Base-by-base conservation (phyloP, 176 grass and related monocot genomes). In the Musa acuminata region DNA sequence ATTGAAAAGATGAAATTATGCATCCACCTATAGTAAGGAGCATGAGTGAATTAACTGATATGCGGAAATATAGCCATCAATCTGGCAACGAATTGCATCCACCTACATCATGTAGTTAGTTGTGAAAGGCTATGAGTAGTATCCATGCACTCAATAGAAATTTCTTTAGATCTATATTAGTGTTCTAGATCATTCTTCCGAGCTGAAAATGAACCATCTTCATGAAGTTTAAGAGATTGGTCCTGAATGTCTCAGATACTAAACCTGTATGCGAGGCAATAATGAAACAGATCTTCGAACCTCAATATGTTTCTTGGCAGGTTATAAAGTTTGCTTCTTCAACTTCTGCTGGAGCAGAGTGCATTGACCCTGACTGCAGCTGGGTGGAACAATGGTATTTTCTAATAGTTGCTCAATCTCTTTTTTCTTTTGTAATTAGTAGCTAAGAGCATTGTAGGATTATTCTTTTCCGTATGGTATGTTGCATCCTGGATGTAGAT, bases 311-410 rank as follows among this genome's bases (percentile, higher is more conserved):
- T 23, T 80, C 82, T 71, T 87, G 55, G 87, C 82, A 97, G 90
- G 87, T 97, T 70, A 88, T 97, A 85, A 97, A 91, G 79, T 93
- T 93, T 85, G 87, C 90, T 49, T 93, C 93, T 35, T 80, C 85
- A 72, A 90, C 72, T 55, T 97, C 93, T 84, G 93, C 93, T 87
- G 90, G 90, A 88, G 90, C 93, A 54, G 82, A 93, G 43, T 97
- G 89, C 82, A 80, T 91, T 77, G 87, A 97, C 71, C 83, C 87
- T 72, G 87, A 90, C 80, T 97, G 93, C 76, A 90, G 71, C 81
- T 97, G 87, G 84, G 72, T 97, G 72, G 93, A 91, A 69, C 93
- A 97, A 93, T 97, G 94, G 90, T 97, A 78, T 71, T 78, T 58
- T 82, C 43, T 71, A 50, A 14, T 66, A 53, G 8, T 8, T 21